Evolutionary conservation across 495 filamentous ascomycete species (phyloP), one percentile per base, ranked within the genome.

Genomic region (Penicillium bovifimosum): DNA sequence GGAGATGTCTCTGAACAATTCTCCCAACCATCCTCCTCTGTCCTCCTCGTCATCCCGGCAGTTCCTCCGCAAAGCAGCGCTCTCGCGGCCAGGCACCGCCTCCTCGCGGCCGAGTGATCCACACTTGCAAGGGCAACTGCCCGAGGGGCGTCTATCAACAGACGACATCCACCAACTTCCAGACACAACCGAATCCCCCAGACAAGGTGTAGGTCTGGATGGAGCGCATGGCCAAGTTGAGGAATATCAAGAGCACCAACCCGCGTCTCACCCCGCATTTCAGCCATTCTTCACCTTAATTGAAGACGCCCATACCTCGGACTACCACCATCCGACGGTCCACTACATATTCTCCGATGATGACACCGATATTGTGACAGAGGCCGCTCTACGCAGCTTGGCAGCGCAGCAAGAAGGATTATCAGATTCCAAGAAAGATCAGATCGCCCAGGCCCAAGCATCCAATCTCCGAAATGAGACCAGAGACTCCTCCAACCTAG

Each of bases 281-380:
- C 67, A 72, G 44, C 75, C 76, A 32, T 77, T 81, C 73, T 78
- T 80, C 76, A 78, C 71, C 49, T 64, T 80, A 50, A 72, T 79
- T 59, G 72, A 77, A 61, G 76, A 73, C 60, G 61, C 66, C 44
- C 67, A 70, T 54, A 70, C 66, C 20, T 63, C 64, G 20, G 72
- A 70, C 42, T 72, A 88, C 69, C 78, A 92, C 68, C 91, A 95
- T 54, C 82, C 84, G 17, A 82, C 78, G 35, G 83, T 96, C 2
- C 90, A 92, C 76, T 97, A 97, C 72, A 80, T 96, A 53, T 97
- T 95, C 72, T 79, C 78, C 56, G 86, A 91, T 62, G 90, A 95
- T 68, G 77, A 80, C 62, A 67, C 64, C 5, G 85, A 87, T 9
- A 72, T 85, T 39, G 67, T 88, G 28, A 86, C 85, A 6, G 73